phyloP scores from a whole-genome alignment of 2,329 filamentous ascomycete genomes.

The Cordyceps pruinosa region DNA sequence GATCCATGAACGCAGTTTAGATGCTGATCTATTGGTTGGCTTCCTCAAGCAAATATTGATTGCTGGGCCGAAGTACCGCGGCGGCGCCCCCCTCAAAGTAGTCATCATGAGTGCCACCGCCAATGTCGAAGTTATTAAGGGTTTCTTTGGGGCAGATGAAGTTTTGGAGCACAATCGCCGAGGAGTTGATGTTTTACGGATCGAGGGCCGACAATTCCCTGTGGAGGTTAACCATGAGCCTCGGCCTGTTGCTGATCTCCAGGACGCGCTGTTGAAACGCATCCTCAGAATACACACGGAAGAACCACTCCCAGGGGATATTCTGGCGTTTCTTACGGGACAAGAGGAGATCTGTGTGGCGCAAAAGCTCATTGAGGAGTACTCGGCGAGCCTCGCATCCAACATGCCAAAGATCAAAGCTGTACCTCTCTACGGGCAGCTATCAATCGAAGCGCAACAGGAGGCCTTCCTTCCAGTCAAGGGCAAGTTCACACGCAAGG shows the following conservation, averaged over 20 bases:
- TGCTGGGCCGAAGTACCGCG: conserved; percentile 55
- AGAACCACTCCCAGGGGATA: conserved; percentile 87
- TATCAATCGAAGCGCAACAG: conserved; percentile 81
- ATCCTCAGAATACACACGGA: conserved; percentile 83
- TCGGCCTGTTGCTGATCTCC: conserved; percentile 69
- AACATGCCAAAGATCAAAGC: conserved; percentile 67
- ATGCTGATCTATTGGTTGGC: conserved; percentile 84
- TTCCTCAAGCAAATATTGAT: conserved; percentile 75
- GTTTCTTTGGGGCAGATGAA: conserved; percentile 56
- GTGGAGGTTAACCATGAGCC: conserved; percentile 72
- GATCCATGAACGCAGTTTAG: conserved; percentile 91
- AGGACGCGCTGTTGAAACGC: conserved; percentile 71
- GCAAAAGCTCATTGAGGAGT: conserved; percentile 74
- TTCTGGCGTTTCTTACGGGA: conserved; percentile 85
- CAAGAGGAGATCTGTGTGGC: conserved; percentile 87
- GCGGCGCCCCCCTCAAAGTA: conserved; percentile 73
- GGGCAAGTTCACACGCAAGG: conserved; percentile 69
- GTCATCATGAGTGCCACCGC: conserved; percentile 97
- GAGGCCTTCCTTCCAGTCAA: conserved; percentile 73
- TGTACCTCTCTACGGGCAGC: conserved; percentile 80
- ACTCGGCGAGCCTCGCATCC: conserved; percentile 63
- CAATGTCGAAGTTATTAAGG: conserved; percentile 69
- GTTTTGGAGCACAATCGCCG: conserved; percentile 15
- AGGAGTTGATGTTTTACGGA: conserved; percentile 46
- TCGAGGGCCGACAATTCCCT: conserved; percentile 81